Percentiles rank a stretch among this genome's conserved stretches.
Conservation (phyloP, 176 grass and related monocot genomes). For the Phyllostachys edulis region DNA sequence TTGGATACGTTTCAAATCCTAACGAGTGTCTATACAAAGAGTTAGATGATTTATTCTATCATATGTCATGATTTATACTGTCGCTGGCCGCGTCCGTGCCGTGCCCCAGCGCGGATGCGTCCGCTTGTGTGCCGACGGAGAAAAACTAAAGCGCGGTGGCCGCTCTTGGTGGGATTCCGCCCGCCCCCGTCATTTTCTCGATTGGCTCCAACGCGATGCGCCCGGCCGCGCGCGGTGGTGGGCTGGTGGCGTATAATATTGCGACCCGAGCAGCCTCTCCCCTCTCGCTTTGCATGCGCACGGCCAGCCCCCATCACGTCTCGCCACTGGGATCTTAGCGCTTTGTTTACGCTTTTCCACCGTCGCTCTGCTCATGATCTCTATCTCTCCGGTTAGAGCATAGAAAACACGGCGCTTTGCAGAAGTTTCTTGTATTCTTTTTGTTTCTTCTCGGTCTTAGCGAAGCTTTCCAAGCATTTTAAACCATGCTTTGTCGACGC, state of each 20-base stretch:
- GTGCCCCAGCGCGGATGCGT: too few species aligned
- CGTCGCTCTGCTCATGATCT: neutral
- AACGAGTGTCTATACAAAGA: too few species aligned
- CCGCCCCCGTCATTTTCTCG: constrained; percentile 9
- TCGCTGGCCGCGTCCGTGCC: too few species aligned
- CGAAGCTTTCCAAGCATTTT: constrained; percentile 44
- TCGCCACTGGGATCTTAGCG: constrained; percentile 32
- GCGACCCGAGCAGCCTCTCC: neutral
- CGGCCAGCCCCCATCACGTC: constrained; percentile 28
- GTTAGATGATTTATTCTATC: too few species aligned
- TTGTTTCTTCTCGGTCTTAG: constrained; percentile 57
- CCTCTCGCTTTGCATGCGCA: constrained; percentile 15
- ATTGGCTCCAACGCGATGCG: neutral
- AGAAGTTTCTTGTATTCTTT: constrained; percentile 63
- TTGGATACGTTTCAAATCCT: too few species aligned
- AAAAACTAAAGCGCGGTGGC: neutral
- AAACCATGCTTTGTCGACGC: constrained; percentile 41
- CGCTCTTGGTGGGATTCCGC: too few species aligned
- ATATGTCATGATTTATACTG: too few species aligned
- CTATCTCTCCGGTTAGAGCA: neutral
- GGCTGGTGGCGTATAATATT: neutral
- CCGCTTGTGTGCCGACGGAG: constrained; percentile 34
- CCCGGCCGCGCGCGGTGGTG: neutral
- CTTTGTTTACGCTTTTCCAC: neutral
- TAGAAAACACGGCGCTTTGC: constrained; percentile 48